phyloP scores from a whole-genome alignment of 345 rosid genomes.

The Brassica nigra region DNA sequence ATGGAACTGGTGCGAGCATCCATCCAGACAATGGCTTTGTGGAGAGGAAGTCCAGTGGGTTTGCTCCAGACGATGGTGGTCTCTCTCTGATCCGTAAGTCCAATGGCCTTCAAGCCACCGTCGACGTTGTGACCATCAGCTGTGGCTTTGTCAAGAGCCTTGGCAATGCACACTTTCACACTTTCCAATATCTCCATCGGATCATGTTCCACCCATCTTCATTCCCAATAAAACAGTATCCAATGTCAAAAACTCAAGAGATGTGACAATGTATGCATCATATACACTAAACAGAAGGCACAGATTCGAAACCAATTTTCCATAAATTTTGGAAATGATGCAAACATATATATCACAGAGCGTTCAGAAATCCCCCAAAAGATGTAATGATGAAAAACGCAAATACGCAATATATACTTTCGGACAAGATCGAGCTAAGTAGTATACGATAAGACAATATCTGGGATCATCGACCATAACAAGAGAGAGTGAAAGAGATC shows the following conservation, averaged over 20 bases:
- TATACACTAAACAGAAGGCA: neutral
- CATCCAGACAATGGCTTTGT: conserved; percentile 98
- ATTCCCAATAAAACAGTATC: neutral
- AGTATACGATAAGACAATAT: neutral
- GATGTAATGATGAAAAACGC: neutral
- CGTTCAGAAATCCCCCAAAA: neutral
- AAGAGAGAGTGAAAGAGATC: neutral
- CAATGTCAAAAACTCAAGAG: neutral
- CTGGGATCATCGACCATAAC: neutral
- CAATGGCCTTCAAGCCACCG: conserved; percentile 80
- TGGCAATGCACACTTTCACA: conserved; percentile 68
- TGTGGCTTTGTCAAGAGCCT: conserved; percentile 86
- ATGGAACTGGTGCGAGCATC: conserved; percentile 84
- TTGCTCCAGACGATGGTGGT: conserved; percentile 88
- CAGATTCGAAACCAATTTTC: neutral
- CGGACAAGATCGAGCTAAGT: neutral
- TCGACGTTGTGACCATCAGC: conserved; percentile 84
- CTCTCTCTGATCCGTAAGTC: conserved; percentile 94
- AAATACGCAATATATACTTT: neutral
- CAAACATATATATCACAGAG: neutral
- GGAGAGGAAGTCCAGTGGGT: conserved; percentile 75
- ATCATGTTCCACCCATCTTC: conserved; percentile 97
- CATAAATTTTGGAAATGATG: neutral
- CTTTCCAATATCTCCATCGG: conserved; percentile 91
- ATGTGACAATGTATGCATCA: neutral